Conservation (phyloP, 495 filamentous ascomycete species). For the Bathelium albidoporum region DNA sequence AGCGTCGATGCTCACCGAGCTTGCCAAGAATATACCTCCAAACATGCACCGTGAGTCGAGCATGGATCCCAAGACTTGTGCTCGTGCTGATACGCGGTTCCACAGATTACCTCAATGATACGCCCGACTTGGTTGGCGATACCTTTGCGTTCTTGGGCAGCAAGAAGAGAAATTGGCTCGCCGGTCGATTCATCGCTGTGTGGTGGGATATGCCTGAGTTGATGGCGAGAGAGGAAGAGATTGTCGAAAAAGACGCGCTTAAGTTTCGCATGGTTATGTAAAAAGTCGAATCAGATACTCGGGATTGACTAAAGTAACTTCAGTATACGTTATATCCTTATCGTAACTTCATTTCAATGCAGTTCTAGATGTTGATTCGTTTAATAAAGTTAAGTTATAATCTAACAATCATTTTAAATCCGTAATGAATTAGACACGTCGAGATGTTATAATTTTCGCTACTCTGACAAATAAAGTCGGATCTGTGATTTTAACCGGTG, state of each 20-base stretch:
- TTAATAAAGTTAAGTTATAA: not conserved
- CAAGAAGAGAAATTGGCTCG: conserved; percentile 4
- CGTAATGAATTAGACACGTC: not conserved
- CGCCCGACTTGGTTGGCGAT: conserved; percentile 5
- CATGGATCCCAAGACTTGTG: not conserved
- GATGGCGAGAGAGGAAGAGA: conserved; percentile 7
- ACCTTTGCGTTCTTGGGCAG: conserved; percentile 4
- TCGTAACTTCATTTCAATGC: not conserved
- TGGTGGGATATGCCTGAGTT: conserved; percentile 6
- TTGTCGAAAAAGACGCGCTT: conserved; percentile 4
- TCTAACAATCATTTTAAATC: not conserved
- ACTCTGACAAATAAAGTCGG: not conserved
- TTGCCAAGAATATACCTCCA: conserved; percentile 5
- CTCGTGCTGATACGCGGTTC: not conserved
- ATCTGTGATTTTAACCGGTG: not conserved
- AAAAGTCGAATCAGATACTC: not conserved
- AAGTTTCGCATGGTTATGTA: conserved; percentile 5
- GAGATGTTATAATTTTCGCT: not conserved
- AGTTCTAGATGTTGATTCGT: not conserved
- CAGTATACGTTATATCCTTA: not conserved
- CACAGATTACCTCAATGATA: conserved; percentile 2
- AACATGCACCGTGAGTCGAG: conserved; percentile 3
- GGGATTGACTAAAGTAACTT: not conserved
- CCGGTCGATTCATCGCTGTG: not conserved
- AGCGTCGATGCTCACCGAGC: not conserved